These are phyloP conservation scores for Pseudocercospora vitis DNA, from an alignment of 2,329 filamentous ascomycete species.

Conservation along the genomic window DNA sequence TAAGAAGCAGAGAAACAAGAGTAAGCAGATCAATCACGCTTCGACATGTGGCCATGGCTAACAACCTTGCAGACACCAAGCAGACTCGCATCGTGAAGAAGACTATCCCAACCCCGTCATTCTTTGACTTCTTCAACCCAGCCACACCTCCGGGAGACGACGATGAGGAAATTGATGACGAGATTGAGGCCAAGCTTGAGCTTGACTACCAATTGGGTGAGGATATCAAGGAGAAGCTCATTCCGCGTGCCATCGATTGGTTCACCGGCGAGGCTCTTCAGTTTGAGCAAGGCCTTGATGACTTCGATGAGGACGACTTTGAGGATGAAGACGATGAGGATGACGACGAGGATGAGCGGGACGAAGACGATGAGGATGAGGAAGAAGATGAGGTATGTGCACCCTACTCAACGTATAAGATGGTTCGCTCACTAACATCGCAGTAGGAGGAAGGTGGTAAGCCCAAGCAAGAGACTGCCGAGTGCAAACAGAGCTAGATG, in stretches of 20 bases:
- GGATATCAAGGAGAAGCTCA: conserved; percentile 99
- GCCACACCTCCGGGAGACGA: conserved; percentile 83
- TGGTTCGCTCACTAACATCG: conserved; percentile 14
- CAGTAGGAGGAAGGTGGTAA: conserved; percentile 75
- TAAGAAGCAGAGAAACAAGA: conserved; percentile 99
- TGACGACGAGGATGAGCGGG: conserved; percentile 79
- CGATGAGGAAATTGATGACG: conserved; percentile 74
- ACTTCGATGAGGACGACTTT: conserved; percentile 77
- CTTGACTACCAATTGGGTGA: conserved; percentile 98
- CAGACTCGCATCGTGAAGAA: conserved; percentile 99
- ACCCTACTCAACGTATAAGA: neutral
- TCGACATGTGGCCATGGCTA: conserved; percentile 18
- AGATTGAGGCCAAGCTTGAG: conserved; percentile 96
- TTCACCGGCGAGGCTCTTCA: conserved; percentile 97
- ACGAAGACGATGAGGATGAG: conserved; percentile 69
- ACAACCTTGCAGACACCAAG: conserved; percentile 74
- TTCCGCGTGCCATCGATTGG: conserved; percentile 97
- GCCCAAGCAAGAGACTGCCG: conserved; percentile 89
- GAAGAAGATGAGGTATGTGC: conserved; percentile 53
- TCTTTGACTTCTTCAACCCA: conserved; percentile 97
- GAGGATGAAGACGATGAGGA: conserved; percentile 93
- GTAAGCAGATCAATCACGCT: conserved; percentile 59
- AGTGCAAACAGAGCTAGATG: conserved; percentile 86
- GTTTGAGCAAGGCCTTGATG: conserved; percentile 89
- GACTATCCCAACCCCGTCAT: conserved; percentile 96